Conservation (phyloP, 257 asterid species). For the Salvia rosmarinus region DNA sequence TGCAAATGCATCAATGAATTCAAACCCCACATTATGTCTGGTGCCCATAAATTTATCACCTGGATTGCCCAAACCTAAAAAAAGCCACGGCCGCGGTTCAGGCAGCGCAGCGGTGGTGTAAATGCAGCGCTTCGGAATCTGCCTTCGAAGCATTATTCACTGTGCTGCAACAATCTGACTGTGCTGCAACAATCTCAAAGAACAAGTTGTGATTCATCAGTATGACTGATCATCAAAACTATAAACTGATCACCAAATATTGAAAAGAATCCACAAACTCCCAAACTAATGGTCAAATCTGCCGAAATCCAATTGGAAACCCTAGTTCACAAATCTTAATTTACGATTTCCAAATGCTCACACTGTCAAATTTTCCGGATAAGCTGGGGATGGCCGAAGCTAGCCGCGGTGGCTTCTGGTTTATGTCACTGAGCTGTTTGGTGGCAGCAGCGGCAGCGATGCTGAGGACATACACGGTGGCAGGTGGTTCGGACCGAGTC, state of each 20-base stretch:
- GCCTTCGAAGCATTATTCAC: slow-evolving; percentile 51
- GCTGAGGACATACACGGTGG: too few species aligned
- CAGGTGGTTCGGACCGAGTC: too few species aligned
- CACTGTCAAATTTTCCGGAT: not conserved
- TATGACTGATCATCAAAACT: too few species aligned
- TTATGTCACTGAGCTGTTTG: too few species aligned
- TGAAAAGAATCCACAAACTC: not conserved
- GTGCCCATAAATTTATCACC: slow-evolving; percentile 83
- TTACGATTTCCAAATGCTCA: not conserved
- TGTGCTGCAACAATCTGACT: slow-evolving; percentile 30
- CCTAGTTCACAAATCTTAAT: not conserved
- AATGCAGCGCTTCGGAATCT: slow-evolving; percentile 45
- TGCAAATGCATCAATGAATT: slow-evolving; percentile 81
- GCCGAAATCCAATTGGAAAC: not conserved
- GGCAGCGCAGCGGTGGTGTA: slow-evolving; percentile 40
- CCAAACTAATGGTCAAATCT: not conserved
- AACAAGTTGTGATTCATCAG: not conserved
- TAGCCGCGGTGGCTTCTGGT: too few species aligned
- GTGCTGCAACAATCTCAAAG: too few species aligned
- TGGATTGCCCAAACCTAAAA: slow-evolving; percentile 94
- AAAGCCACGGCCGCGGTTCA: slow-evolving; percentile 75
- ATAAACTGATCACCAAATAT: too few species aligned
- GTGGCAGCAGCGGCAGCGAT: too few species aligned
- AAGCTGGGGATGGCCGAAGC: too few species aligned
- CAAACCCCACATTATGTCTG: slow-evolving; percentile 89